Conservation (phyloP, 2,329 filamentous ascomycete species). For the Xylaria sp. region DNA sequence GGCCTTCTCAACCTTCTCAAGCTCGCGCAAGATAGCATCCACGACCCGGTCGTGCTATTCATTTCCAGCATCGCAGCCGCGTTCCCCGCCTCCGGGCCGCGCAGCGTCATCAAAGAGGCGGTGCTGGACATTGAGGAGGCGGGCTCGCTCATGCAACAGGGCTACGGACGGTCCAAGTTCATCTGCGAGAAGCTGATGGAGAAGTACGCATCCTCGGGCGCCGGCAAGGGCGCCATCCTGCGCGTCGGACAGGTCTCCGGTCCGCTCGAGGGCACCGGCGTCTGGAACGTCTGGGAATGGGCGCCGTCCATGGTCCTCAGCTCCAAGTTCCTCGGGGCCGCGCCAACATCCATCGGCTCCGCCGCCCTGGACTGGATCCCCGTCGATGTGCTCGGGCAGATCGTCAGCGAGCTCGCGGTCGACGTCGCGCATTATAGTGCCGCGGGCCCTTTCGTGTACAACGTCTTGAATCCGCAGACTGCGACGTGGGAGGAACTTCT, state of each 20-base stretch:
- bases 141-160: conserved; percentile 39
- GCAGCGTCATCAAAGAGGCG: conserved; percentile 39
- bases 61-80: conserved; percentile 47
- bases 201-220: conserved; percentile 35
- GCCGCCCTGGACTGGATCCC: conserved; percentile 47
- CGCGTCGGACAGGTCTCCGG: conserved; percentile 49
- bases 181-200: conserved; percentile 47
- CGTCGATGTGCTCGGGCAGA: conserved; percentile 43
- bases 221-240: conserved; percentile 40
- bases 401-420: conserved; percentile 44
- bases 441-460: conserved; percentile 29
- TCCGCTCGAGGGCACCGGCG: conserved; percentile 39
- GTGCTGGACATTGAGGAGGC: conserved; percentile 38
- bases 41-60: conserved; percentile 41
- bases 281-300: conserved; percentile 49
- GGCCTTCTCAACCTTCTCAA: conserved; percentile 39
- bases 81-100: conserved; percentile 25
- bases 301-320: conserved; percentile 46
- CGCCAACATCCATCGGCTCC: conserved; percentile 41
- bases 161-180: conserved; percentile 48
- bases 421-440: conserved; percentile 21
- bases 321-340: conserved; percentile 42
- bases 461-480: conserved; percentile 31
- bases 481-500: conserved; percentile 34
- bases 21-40: conserved; percentile 33